Base-by-base conservation (phyloP, 2,329 filamentous ascomycete species). In the Penicillium sp. region DNA sequence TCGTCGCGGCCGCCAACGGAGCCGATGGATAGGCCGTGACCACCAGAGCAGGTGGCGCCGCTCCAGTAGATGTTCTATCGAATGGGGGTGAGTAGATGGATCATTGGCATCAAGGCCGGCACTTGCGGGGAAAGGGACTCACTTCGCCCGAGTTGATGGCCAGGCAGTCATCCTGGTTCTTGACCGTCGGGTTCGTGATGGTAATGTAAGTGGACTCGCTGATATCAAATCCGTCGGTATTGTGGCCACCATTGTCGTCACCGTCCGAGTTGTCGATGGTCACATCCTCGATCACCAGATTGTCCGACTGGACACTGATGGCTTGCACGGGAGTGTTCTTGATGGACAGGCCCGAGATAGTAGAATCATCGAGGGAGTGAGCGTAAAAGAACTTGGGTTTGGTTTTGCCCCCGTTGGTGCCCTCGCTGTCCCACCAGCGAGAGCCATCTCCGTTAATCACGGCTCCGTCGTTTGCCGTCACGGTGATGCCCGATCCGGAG, bases 321-420 rank as follows among this genome's bases (percentile, higher is more conserved):
- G 64, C 68, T 58, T 73, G 70, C 3, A 72, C 67, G 7, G 69
- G 70, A 20, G 69, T 71, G 58, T 73, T 72, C 63, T 69, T 62
- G 57, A 74, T 63, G 23, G 63, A 59, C 8, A 74, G 54, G 33
- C 66, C 62, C n/a, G 55, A 59, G 55, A 74, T 72, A 27, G 59
- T 63, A 13, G 69, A 72, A 46, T 66, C 56, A 20, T 60, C 63
- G 42, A 73, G 55, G 7, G 46, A 43, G 53, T 72, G 70, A 15
- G 78, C 78, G 59, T 71, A 78, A 76, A 86, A 85, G 75, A 87
- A 84, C 75, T 86, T 83, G 60, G 85, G 85, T 78, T 88, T 88
- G 18, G 68, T 81, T 71, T 80, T 80, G 67, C 84, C 84, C 24
- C 84, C 82, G 63, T 84, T 85, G 63, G 70, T 71, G 40, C 85